These are phyloP conservation scores for Drechslera avenae DNA, from an alignment of 2,329 filamentous ascomycete genomes.

Conservation along the genomic window DNA sequence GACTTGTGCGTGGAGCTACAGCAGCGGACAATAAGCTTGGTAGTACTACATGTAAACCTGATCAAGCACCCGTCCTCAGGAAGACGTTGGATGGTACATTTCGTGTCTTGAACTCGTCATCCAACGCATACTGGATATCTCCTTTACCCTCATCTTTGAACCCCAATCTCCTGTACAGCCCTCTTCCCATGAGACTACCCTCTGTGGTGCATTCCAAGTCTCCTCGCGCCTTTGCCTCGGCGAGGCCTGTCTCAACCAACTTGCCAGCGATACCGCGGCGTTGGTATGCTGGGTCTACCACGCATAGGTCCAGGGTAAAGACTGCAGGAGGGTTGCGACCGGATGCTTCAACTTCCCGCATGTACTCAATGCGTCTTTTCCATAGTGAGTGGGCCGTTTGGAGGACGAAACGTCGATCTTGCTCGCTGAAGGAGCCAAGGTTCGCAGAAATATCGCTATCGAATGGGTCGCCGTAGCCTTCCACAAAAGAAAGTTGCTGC, in stretches of 20 bases:
- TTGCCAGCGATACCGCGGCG: slow-evolving; percentile 48
- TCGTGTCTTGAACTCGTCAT: slow-evolving; percentile 41
- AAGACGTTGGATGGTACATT: slow-evolving; percentile 45
- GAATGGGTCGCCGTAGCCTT: slow-evolving; percentile 54
- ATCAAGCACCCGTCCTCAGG: slow-evolving; percentile 36
- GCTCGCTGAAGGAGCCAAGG: slow-evolving; percentile 48
- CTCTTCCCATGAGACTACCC: slow-evolving; percentile 44
- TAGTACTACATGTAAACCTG: background rate
- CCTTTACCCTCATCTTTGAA: slow-evolving; percentile 41
- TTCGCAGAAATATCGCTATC: slow-evolving; percentile 20
- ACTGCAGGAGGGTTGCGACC: slow-evolving; percentile 50
- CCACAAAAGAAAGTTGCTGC: slow-evolving; percentile 58
- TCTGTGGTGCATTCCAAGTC: slow-evolving; percentile 46
- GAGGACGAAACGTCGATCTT: slow-evolving; percentile 54
- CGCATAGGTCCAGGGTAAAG: slow-evolving; percentile 54
- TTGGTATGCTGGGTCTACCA: slow-evolving; percentile 61
- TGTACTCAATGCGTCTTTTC: slow-evolving; percentile 48
- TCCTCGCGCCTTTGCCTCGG: slow-evolving; percentile 43
- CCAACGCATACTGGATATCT: slow-evolving; percentile 39
- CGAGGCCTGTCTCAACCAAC: slow-evolving; percentile 41
- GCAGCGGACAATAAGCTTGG: no score
- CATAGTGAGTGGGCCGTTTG: slow-evolving; percentile 55
- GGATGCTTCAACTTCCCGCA: slow-evolving; percentile 31
- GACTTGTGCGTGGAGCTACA: background rate
- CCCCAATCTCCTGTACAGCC: slow-evolving; percentile 39